These are phyloP conservation scores for Bruguiera parviflora DNA, from an alignment of 345 rosid genomes.

Conservation along the genomic window DNA sequence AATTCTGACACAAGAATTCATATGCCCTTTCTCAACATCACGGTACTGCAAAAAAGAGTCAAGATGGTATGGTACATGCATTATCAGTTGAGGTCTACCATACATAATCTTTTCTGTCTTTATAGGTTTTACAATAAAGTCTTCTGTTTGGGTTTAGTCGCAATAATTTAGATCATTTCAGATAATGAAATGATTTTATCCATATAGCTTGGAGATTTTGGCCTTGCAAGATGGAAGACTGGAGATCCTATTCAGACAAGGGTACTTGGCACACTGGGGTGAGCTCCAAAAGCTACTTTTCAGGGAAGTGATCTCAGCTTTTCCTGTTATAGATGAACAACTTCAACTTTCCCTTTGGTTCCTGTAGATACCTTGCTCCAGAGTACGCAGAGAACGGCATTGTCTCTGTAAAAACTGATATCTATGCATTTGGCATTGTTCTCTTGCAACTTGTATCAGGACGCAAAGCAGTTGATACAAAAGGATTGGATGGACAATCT, in stretches of 20 bases:
- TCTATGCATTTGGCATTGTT: constrained; percentile 57
- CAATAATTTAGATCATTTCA: background rate
- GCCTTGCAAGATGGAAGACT: constrained; percentile 63
- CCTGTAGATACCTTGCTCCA: constrained; percentile 55
- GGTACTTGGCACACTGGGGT: constrained; percentile 69
- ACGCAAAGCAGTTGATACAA: constrained; percentile 34
- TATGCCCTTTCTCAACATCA: background rate
- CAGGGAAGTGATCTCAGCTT: background rate
- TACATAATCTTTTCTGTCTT: background rate
- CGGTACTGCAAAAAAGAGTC: background rate
- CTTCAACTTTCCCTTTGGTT: constrained; percentile 5
- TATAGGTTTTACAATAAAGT: background rate
- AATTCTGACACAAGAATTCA: background rate
- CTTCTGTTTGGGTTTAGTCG: background rate
- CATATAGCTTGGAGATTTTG: constrained; percentile 64
- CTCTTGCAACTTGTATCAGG: constrained; percentile 56
- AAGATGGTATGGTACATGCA: background rate
- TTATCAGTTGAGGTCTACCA: background rate
- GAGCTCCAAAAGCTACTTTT: background rate
- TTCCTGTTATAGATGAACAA: background rate
- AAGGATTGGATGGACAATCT: constrained; percentile 32
- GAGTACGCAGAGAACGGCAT: constrained; percentile 58
- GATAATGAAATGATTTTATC: constrained; percentile 11
- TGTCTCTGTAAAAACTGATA: constrained; percentile 61
- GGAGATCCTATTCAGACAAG: constrained; percentile 43